Percentiles rank a stretch among this genome's conserved stretches.
Conservation (phyloP, 176 grass and related monocot species). For the Cenchrus purpureus region DNA sequence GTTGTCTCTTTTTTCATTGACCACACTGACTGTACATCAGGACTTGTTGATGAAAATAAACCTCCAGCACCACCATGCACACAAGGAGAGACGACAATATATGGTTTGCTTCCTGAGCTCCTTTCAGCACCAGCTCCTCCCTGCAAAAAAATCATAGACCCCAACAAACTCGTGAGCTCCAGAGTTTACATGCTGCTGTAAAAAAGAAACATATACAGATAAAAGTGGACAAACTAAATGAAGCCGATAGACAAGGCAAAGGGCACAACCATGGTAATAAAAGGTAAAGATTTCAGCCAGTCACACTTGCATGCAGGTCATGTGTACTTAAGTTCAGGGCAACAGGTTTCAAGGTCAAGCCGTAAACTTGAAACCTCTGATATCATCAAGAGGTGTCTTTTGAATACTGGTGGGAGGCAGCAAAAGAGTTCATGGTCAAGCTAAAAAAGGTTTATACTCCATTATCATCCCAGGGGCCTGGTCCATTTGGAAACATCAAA, state of each 20-base stretch:
- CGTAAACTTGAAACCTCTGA: background rate
- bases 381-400: no score
- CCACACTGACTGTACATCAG: slow-evolving; percentile 78
- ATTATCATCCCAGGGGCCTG: no score
- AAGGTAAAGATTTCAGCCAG: background rate
- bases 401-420: no score
- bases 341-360: background rate
- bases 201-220: background rate
- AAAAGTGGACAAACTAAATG: no score
- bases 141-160: slow-evolving; percentile 34
- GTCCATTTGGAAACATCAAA: no score
- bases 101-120: slow-evolving; percentile 49
- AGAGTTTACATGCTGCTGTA: background rate
- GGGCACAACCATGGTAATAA: background rate
- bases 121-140: slow-evolving; percentile 58
- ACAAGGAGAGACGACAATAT: slow-evolving; percentile 34
- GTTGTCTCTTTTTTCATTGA: slow-evolving; percentile 64
- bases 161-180: slow-evolving; percentile 12
- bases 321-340: background rate
- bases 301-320: background rate
- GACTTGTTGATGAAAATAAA: slow-evolving; percentile 72
- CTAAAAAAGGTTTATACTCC: no score
- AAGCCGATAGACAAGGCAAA: background rate
- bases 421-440: no score
- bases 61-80: slow-evolving; percentile 41